Conservation (phyloP, 352 stramenopile species). For the Stramenopiles sp. region DNA sequence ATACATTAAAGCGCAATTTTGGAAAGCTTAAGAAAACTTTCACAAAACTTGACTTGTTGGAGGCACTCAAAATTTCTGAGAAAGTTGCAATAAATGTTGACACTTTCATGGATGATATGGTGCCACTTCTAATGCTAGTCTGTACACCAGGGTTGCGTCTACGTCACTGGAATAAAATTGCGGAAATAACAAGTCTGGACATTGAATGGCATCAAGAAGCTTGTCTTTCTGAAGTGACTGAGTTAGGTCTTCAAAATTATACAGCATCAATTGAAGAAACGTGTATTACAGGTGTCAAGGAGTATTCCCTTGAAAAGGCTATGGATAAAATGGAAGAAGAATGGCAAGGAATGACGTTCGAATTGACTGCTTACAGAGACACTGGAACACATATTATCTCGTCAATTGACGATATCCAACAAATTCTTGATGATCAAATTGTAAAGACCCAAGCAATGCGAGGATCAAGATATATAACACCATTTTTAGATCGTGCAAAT, state of each 20-base stretch:
- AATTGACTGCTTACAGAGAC: slow-evolving; percentile 24
- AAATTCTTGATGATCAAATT: slow-evolving; percentile 28
- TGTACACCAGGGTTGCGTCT: slow-evolving; percentile 50
- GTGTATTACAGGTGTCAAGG: slow-evolving; percentile 25
- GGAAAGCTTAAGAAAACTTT: too few species aligned
- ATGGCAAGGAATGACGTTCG: slow-evolving; percentile 22
- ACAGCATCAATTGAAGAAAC: slow-evolving; percentile 20
- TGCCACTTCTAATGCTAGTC: slow-evolving; percentile 50
- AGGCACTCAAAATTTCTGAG: too few species aligned
- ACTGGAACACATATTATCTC: slow-evolving; percentile 23
- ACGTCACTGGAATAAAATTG: slow-evolving; percentile 44
- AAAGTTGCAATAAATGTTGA: too few species aligned
- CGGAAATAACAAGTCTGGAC: slow-evolving; percentile 8
- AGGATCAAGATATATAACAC: slow-evolving; percentile 20
- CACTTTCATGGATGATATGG: too few species aligned
- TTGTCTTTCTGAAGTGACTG: slow-evolving; percentile 10
- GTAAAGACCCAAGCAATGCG: slow-evolving; percentile 27
- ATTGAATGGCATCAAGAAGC: slow-evolving; percentile 10
- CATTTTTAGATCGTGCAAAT: slow-evolving; percentile 13
- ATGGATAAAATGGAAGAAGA: slow-evolving; percentile 29
- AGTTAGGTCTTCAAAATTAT: slow-evolving; percentile 12
- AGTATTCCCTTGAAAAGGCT: slow-evolving; percentile 25
- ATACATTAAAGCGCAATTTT: slow-evolving; percentile 43
- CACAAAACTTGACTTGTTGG: too few species aligned
- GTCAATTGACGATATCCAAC: slow-evolving; percentile 23